These are phyloP conservation scores for Forsythia suspensa DNA, from an alignment of 257 asterid genomes.

Conservation along the genomic window DNA sequence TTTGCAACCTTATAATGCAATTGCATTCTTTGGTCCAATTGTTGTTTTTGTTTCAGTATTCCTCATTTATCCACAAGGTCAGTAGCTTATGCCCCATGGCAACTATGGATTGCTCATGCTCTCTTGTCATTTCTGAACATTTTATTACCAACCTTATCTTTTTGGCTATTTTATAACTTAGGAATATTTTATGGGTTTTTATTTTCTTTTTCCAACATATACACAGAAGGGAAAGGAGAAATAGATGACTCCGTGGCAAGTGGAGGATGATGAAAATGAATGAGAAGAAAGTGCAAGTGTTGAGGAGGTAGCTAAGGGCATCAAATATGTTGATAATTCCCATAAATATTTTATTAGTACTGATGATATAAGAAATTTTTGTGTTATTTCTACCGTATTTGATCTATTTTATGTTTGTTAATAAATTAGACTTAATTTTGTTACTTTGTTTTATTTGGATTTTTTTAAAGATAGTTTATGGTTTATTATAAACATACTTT, in stretches of 20 bases:
- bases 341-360: neutral
- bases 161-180: neutral
- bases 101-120: too few relatives aligned
- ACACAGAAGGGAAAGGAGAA: neutral
- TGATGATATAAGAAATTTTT: too few relatives aligned
- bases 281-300: neutral
- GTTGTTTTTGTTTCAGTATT: neutral
- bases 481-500: too few relatives aligned
- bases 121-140: neutral
- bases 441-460: neutral
- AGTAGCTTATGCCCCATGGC: neutral
- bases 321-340: neutral
- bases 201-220: neutral
- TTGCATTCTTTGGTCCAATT: neutral
- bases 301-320: neutral
- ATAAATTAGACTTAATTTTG: too few relatives aligned
- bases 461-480: neutral
- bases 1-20: constrained; percentile 12
- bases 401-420: neutral
- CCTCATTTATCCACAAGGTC: neutral
- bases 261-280: neutral
- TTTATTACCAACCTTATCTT: neutral
- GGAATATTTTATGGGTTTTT: too few relatives aligned
- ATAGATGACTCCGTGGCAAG: neutral
- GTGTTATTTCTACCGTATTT: neutral